phyloP scores from a whole-genome alignment of 148 eudicot genomes.

The Euryodendron excelsum region DNA sequence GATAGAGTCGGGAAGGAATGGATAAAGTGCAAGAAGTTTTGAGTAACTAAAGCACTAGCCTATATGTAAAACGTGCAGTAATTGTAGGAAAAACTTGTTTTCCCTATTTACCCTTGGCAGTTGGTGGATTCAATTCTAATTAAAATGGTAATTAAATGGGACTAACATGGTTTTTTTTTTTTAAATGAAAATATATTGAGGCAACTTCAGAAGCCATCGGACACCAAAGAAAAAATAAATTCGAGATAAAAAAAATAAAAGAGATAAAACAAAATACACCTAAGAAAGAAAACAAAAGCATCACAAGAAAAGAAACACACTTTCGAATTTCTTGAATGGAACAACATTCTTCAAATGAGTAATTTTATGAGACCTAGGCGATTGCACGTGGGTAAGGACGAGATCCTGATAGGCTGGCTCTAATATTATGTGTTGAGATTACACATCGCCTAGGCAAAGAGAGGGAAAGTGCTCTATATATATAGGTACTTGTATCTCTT shows the following conservation, averaged over 20 bases:
- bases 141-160: not conserved
- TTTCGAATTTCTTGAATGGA: not conserved
- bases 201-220: not conserved
- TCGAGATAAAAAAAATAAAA: not conserved
- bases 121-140: not conserved
- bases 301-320: not conserved
- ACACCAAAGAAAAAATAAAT: no score
- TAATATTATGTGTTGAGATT: no score
- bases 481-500: no score
- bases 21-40: no score
- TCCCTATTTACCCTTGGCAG: not conserved
- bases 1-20: not conserved
- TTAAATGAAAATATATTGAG: no score
- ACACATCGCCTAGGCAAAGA: not conserved
- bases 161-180: not conserved
- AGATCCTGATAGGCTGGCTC: no score
- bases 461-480: not conserved
- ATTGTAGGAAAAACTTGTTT: no score
- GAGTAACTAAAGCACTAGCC: no score
- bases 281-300: no score
- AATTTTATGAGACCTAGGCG: not conserved
- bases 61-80: no score
- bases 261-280: no score
- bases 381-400: no score
- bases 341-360: not conserved